A percentile compares a stretch with the other conserved stretches of the same genome.
Evolutionary conservation across 495 filamentous ascomycete species (phyloP).

Genomic region (Tricharina praecox): DNA sequence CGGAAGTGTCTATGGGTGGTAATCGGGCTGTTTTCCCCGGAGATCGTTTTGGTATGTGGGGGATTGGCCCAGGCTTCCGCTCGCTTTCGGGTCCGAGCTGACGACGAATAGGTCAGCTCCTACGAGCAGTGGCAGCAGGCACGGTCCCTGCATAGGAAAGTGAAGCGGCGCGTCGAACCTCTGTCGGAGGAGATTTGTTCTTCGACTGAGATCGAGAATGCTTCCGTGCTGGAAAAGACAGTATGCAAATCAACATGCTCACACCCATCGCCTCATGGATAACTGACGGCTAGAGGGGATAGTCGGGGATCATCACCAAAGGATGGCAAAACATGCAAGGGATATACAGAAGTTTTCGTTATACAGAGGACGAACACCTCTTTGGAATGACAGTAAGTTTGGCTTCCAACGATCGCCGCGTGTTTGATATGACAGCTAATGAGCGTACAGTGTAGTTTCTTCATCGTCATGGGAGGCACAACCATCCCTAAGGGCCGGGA

Average conservation of each 20-base stretch:
- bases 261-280: too few relatives aligned
- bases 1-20: constrained; percentile 4
- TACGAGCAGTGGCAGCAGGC: constrained; percentile 2
- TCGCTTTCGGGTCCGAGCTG: neutral
- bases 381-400: neutral
- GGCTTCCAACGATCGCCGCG: too few relatives aligned
- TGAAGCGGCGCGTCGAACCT: neutral
- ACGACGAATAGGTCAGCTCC: neutral
- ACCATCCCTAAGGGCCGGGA: neutral
- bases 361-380: neutral
- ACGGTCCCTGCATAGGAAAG: neutral
- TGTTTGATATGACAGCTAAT: neutral
- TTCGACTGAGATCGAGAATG: too few relatives aligned
- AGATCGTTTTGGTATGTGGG: constrained; percentile 4
- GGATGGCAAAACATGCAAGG: neutral
- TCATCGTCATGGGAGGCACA: constrained; percentile 4
- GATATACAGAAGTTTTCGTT: too few relatives aligned
- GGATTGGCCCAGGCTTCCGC: neutral
- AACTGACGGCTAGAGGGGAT: too few relatives aligned
- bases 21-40: constrained; percentile 3
- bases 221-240: too few relatives aligned
- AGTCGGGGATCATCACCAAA: neutral
- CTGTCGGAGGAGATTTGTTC: too few relatives aligned
- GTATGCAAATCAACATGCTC: too few relatives aligned
- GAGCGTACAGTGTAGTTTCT: constrained; percentile 2